phyloP scores from a whole-genome alignment of 306 rosid genomes.

The Citrullus colocynthis region DNA sequence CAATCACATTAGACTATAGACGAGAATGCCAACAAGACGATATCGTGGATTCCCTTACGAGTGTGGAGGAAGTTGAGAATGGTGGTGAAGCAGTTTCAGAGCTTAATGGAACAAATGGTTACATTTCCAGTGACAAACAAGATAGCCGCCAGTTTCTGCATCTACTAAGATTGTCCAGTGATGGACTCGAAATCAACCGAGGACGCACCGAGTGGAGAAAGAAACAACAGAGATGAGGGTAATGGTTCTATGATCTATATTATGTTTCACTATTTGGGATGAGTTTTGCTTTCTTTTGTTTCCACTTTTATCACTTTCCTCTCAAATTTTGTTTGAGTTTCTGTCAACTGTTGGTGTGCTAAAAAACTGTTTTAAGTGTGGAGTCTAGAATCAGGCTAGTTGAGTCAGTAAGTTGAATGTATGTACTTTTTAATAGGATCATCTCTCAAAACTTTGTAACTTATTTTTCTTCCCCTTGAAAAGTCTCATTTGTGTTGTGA shows the following conservation, averaged over 20 bases:
- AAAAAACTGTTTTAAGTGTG: not conserved
- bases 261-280: not conserved
- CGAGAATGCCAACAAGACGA: constrained; percentile 79
- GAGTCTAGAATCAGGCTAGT: not conserved
- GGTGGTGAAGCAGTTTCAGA: constrained; percentile 24
- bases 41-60: constrained; percentile 70
- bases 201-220: constrained; percentile 90
- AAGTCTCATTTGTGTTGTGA: not conserved
- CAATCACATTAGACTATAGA: constrained; percentile 89
- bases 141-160: constrained; percentile 59
- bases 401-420: constrained; percentile 4
- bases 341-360: not conserved
- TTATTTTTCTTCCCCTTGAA: not conserved
- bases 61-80: constrained; percentile 30
- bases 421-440: not conserved
- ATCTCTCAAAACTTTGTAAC: not conserved
- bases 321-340: constrained; percentile 1
- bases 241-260: not conserved
- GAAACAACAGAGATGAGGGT: constrained; percentile 47
- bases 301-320: not conserved
- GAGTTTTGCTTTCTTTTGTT: constrained; percentile 1
- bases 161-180: constrained; percentile 53
- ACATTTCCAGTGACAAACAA: constrained; percentile 17
- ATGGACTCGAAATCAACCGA: constrained; percentile 75
- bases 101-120: constrained; percentile 46